phyloP scores from a whole-genome alignment of 140 eudicot genomes.

The Bidens hawaiensis region DNA sequence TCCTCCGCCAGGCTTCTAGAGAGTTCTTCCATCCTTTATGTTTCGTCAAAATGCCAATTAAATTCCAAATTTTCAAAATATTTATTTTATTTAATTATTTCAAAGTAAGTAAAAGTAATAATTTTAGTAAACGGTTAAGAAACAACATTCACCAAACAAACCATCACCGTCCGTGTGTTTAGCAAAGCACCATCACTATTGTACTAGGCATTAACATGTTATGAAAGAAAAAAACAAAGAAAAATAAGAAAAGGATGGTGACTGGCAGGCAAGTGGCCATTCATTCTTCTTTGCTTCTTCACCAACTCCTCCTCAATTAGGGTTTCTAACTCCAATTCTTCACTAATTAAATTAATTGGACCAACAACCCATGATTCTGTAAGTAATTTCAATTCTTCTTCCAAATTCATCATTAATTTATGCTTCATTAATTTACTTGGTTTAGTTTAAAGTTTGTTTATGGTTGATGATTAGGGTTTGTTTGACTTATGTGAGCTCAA shows the following conservation, averaged over 20 bases:
- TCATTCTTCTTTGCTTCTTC: constrained; percentile 33
- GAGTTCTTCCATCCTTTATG: too few relatives aligned
- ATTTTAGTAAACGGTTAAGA: constrained; percentile 5
- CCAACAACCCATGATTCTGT: constrained; percentile 13
- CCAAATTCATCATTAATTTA: background rate
- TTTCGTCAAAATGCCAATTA: too few relatives aligned
- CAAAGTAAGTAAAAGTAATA: too few relatives aligned
- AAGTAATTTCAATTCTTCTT: too few relatives aligned
- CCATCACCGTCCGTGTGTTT: constrained; percentile 6
- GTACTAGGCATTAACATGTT: constrained; percentile 14
- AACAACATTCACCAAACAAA: background rate
- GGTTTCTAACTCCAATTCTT: too few relatives aligned
- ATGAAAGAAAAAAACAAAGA: background rate
- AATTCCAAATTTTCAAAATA: too few relatives aligned
- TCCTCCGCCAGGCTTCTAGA: too few relatives aligned
- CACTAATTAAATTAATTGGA: constrained; percentile 1
- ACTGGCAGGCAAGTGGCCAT: constrained; percentile 27
- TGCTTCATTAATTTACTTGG: too few relatives aligned
- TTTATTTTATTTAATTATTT: too few relatives aligned
- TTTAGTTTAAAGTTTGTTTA: background rate
- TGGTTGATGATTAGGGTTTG: too few relatives aligned
- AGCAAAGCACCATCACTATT: constrained; percentile 7
- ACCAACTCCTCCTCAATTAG: constrained; percentile 18
- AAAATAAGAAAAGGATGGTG: constrained; percentile 25
- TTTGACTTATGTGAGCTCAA: too few relatives aligned